These are phyloP conservation scores for Pseudogymnoascus sp. DNA, from an alignment of 2,329 filamentous ascomycete species.

Conservation along the genomic window DNA sequence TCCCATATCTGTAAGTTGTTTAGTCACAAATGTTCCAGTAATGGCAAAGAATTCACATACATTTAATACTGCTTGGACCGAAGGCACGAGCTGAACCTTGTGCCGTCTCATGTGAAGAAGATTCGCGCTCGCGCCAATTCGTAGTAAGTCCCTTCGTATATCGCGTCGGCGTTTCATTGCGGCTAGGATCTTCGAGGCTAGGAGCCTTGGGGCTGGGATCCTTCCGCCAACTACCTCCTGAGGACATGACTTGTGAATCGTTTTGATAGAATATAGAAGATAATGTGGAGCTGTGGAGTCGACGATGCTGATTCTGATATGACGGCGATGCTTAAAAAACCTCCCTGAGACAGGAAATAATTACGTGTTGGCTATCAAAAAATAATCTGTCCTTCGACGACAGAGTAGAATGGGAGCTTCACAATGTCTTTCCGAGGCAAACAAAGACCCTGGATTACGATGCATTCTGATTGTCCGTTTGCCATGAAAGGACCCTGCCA, in stretches of 20 bases:
- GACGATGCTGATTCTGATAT: background rate
- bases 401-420: background rate
- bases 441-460: background rate
- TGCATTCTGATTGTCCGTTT: background rate
- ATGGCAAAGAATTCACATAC: background rate
- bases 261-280: background rate
- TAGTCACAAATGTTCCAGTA: background rate
- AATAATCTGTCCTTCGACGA: background rate
- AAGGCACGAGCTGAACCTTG: background rate
- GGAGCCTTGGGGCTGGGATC: background rate
- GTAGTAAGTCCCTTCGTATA: background rate
- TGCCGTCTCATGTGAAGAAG: background rate
- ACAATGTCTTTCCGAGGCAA: background rate
- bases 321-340: background rate
- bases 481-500: background rate
- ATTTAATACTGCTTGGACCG: background rate
- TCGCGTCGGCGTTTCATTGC: background rate
- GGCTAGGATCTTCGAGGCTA: background rate
- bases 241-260: background rate
- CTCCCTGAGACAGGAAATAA: background rate
- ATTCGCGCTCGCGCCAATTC: background rate
- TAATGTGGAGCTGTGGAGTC: background rate
- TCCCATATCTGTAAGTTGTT: background rate
- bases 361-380: background rate
- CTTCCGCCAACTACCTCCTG: background rate